Base-by-base conservation (phyloP, 176 grass and related monocot genomes). In the Calamus simplicifolius region DNA sequence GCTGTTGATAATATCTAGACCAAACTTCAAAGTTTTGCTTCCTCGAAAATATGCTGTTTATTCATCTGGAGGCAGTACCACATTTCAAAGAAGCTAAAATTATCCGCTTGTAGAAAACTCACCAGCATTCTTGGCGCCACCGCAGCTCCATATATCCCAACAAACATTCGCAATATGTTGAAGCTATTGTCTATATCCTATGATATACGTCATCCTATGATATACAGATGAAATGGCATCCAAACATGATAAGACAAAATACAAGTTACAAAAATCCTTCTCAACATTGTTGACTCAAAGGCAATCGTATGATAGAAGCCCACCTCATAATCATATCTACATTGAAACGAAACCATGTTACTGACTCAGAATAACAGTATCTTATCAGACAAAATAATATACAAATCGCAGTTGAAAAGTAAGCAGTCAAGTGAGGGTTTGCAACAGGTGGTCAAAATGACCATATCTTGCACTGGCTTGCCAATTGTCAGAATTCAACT, bases 291-390 rank as follows among this genome's bases (percentile, higher is more conserved):
- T 53, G 31, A 28, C 26, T 77, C 15, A 68, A 50, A 28, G 18
- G 54, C 2, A 69, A 73, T 50, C 56, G 69, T 38, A 60, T 69
- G 63, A 75, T 7, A 69, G 2, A 72, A 69, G 73, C 77, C 27
- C 78, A 97, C 92, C 87, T 91, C 92, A 75, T 97, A 97, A 68
- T 97, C 92, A 52, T 88, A 97, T 78, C 92, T 97, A 84, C 87
- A 85, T 62, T 4, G 73, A 48, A 83, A 18, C 69, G 48, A 61
- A 56, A 73, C 64, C 29, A 63, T 52, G 43, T 79, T 58, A 81
- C 16, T 25, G 4, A 5, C 48, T 56, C 43, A 69, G 51, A 14
- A 77, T 13, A 12, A 43, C 35, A 13, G 12, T 12, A 43, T 43
- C 35, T 43, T 43, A 43, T 3, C 35, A 0, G 35, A 43, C 21